These are phyloP conservation scores for Trichophyton verrucosum DNA, from an alignment of 2,329 filamentous ascomycete species.

Conservation along the genomic window DNA sequence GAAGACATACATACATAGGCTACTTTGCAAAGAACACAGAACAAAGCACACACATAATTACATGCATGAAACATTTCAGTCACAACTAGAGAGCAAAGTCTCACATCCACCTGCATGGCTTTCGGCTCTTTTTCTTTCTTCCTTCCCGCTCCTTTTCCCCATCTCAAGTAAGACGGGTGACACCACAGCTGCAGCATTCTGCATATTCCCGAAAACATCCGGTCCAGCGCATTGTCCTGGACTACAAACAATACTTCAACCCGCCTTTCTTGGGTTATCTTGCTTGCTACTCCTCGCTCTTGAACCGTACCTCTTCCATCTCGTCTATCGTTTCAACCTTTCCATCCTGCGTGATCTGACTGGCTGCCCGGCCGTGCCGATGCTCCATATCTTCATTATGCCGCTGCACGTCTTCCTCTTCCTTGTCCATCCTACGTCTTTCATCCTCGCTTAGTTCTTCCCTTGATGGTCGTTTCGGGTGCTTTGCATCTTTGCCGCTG, in stretches of 20 bases:
- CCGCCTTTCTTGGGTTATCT: too few relatives aligned
- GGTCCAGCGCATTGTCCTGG: too few relatives aligned
- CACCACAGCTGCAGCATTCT: not conserved
- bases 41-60: not conserved
- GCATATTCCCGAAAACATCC: not conserved
- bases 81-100: not conserved
- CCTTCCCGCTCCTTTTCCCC: not conserved
- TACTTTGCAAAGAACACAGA: too few relatives aligned
- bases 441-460: slow-evolving; percentile 12
- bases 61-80: not conserved
- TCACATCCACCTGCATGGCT: not conserved
- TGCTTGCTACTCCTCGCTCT: slow-evolving; percentile 7
- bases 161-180: not conserved
- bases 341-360: slow-evolving; percentile 10
- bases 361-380: slow-evolving; percentile 12
- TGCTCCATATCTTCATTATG: slow-evolving; percentile 14
- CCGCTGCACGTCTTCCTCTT: slow-evolving; percentile 10
- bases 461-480: slow-evolving; percentile 10
- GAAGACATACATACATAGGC: not conserved
- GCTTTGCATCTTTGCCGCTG: slow-evolving; percentile 11
- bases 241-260: too few relatives aligned
- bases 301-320: slow-evolving; percentile 8
- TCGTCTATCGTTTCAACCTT: slow-evolving; percentile 10
- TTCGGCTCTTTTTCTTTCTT: not conserved
- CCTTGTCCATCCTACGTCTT: slow-evolving; percentile 2